These are phyloP conservation scores for Diaporthe longicolla DNA, from an alignment of 2,329 filamentous ascomycete genomes.

Conservation along the genomic window DNA sequence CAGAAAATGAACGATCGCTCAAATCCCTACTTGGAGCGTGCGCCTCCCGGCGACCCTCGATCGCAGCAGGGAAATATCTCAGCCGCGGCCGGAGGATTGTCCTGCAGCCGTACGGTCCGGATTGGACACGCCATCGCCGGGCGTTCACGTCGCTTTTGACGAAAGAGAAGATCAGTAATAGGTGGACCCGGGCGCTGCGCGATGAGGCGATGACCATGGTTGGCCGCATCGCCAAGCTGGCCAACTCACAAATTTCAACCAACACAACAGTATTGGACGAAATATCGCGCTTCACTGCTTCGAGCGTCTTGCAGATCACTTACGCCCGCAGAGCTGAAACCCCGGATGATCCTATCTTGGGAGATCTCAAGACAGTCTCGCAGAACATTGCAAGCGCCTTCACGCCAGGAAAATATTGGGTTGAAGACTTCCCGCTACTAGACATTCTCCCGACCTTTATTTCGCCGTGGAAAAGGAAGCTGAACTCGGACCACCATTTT, in stretches of 20 bases:
- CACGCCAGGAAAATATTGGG: constrained; percentile 37
- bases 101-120: constrained; percentile 35
- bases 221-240: constrained; percentile 25
- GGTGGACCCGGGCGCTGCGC: constrained; percentile 35
- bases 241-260: not conserved
- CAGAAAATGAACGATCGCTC: constrained; percentile 21
- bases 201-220: constrained; percentile 38
- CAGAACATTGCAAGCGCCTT: constrained; percentile 39
- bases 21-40: constrained; percentile 33
- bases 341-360: constrained; percentile 21
- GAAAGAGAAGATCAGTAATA: constrained; percentile 16
- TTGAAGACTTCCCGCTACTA: constrained; percentile 31
- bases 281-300: constrained; percentile 41
- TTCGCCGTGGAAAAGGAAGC: constrained; percentile 38
- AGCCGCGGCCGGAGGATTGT: constrained; percentile 39
- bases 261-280: constrained; percentile 26
- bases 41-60: constrained; percentile 35
- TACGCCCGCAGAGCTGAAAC: constrained; percentile 38
- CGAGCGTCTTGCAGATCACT: constrained; percentile 40
- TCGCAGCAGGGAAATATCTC: constrained; percentile 40
- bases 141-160: constrained; percentile 38
- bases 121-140: constrained; percentile 35
- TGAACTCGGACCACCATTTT: constrained; percentile 34
- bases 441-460: constrained; percentile 28
- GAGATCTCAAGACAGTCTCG: constrained; percentile 25